Evolutionary conservation across 805 yeast species (phyloP), one percentile per base, ranked within the genome.

Genomic region (Metschnikowia vanudenii): DNA sequence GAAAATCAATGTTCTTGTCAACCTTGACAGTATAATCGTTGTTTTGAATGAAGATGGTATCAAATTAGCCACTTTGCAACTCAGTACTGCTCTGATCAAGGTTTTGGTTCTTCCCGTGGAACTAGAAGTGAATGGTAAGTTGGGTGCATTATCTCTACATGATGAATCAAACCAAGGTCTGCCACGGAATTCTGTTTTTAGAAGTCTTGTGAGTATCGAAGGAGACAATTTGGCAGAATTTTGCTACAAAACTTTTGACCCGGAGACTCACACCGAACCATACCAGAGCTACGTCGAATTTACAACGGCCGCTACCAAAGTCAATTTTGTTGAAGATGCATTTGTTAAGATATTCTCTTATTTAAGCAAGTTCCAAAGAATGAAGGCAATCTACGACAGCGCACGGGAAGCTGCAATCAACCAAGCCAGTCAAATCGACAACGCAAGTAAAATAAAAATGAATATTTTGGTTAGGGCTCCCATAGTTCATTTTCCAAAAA

Each of bases 381-480:
- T 92, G 96, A 94, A 94, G 64, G 80, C 79, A 3, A 74, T 91
- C n/a, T 95, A 87, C 63, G 99, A 94, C 58, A 71, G 78, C 17
- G 96, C 98, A 0, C 78, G 98, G 47, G 88, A 85, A 57, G 88
- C 90, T 10, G 96, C 98, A 0, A 78, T 89, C 54, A 80, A 85
- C 54, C 96, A 88, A 62, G 94, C 94, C 0, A 80, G 72, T 37
- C 82, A 81, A 51, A 73, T 83, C 36, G 79, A 80, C 43, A 73
- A 68, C 46, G 80, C 87, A 0, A 76, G 70, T 39, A 78, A 74
- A 53, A 81, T 90, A 66, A 81, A 82, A 52, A 78, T 91, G 60
- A 86, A 91, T 56, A 65, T 95, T 29, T 64, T 79, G 14, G 73
- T 94, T 13, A 76, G 80, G 43, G 88, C 97, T 1, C 99, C 99